Conservation (phyloP, 1,284 basidiomycete genomes). For the Cutaneotrichosporon cavernicola region DNA sequence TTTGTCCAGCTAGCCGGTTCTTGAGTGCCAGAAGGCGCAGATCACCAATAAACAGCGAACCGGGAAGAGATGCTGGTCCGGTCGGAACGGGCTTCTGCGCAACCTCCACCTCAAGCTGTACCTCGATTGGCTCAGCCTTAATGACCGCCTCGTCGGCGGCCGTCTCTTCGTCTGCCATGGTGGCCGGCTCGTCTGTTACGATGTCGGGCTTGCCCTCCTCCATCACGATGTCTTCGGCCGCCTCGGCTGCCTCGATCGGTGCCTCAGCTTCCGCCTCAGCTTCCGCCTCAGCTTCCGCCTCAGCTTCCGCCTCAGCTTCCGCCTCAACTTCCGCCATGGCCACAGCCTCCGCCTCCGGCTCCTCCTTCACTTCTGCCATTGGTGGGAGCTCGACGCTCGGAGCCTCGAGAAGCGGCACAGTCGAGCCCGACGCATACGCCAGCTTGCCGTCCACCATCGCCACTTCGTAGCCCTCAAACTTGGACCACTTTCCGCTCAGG, state of each 20-base stretch:
- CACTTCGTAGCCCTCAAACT: constrained; percentile 97
- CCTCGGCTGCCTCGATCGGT: background rate
- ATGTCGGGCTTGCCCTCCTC: constrained; percentile 13
- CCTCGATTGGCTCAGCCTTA: constrained; percentile 18
- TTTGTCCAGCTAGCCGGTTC: constrained; percentile 66
- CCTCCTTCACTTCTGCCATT: constrained; percentile 27
- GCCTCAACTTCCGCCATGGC: constrained; percentile 17
- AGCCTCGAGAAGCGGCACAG: constrained; percentile 58
- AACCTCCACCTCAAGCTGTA: background rate
- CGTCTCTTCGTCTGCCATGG: constrained; percentile 12
- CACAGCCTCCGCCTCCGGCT: background rate
- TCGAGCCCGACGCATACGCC: constrained; percentile 74
- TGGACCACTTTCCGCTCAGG: constrained; percentile 71
- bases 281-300: constrained; percentile 21
- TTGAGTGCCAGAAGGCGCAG: constrained; percentile 85
- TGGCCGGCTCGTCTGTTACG: constrained; percentile 15
- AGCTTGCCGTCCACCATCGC: constrained; percentile 85
- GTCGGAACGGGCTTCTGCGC: constrained; percentile 42
- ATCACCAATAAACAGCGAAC: constrained; percentile 93
- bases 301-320: too few species aligned
- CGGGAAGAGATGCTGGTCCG: constrained; percentile 68
- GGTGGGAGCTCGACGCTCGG: constrained; percentile 62
- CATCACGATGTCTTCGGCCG: background rate
- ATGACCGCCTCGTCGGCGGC: constrained; percentile 15
- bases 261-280: constrained; percentile 15